Conservation (phyloP, 2,329 filamentous ascomycete species). For the Ceratocystis cubensis region DNA sequence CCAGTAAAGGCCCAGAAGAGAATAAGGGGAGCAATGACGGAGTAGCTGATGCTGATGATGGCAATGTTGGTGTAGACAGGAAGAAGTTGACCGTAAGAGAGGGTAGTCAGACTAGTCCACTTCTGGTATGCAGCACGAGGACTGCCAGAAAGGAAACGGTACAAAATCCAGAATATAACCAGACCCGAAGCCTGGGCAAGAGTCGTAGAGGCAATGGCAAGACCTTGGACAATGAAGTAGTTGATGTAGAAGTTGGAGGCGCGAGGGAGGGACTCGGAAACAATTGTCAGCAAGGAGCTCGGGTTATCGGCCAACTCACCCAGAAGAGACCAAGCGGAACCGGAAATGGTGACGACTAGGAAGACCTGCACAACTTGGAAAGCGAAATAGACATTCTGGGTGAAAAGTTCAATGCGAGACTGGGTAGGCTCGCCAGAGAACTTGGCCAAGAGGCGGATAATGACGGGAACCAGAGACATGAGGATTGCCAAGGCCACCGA, state of each 20-base stretch:
- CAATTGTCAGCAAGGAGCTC: slow-evolving; percentile 44
- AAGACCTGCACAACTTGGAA: slow-evolving; percentile 91
- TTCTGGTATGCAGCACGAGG: slow-evolving; percentile 66
- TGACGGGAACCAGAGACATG: slow-evolving; percentile 72
- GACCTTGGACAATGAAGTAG: slow-evolving; percentile 76
- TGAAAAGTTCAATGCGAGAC: slow-evolving; percentile 72
- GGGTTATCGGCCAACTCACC: slow-evolving; percentile 53
- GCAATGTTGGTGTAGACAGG: slow-evolving; percentile 63
- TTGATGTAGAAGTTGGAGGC: slow-evolving; percentile 88
- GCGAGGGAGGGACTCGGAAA: slow-evolving; percentile 63
- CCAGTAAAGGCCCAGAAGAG: slow-evolving; percentile 68
- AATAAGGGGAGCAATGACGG: slow-evolving; percentile 71
- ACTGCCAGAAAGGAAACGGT: slow-evolving; percentile 60
- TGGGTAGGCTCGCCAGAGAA: slow-evolving; percentile 67
- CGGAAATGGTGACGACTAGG: slow-evolving; percentile 70
- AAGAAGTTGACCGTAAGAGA: slow-evolving; percentile 67
- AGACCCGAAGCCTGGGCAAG: slow-evolving; percentile 57
- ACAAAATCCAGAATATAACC: slow-evolving; percentile 53
- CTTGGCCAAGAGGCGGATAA: slow-evolving; percentile 62
- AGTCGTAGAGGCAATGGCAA: slow-evolving; percentile 60
- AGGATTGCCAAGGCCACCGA: slow-evolving; percentile 66
- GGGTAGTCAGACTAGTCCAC: slow-evolving; percentile 54
- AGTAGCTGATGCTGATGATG: slow-evolving; percentile 65
- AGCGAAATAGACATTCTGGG: slow-evolving; percentile 81
- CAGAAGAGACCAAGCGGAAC: slow-evolving; percentile 61